These are phyloP conservation scores for Candida ovalis DNA, from an alignment of 805 yeast species.

Conservation along the genomic window DNA sequence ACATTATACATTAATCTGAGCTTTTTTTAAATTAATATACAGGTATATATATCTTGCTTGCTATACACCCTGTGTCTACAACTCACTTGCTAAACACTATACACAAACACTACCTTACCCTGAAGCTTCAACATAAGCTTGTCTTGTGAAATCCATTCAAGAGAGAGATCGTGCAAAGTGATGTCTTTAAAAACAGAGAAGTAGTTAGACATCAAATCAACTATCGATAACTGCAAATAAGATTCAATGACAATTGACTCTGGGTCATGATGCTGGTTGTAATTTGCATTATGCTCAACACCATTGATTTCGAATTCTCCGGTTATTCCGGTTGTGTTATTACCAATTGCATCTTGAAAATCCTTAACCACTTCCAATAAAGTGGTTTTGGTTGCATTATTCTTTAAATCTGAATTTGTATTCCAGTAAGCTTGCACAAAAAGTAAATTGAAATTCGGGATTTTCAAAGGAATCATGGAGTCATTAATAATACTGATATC, in stretches of 20 bases:
- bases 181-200: constrained; percentile 18
- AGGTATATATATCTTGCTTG: no score
- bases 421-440: constrained; percentile 25
- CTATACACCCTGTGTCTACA: no score
- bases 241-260: constrained; percentile 1
- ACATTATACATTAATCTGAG: not conserved
- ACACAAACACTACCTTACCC: constrained; percentile 23
- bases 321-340: not conserved
- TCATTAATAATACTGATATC: constrained; percentile 14
- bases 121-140: constrained; percentile 19
- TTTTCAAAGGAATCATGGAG: constrained; percentile 23
- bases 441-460: constrained; percentile 24
- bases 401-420: not conserved
- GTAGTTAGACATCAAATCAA: constrained; percentile 23
- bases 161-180: constrained; percentile 11
- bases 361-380: constrained; percentile 8
- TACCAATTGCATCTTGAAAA: constrained; percentile 7
- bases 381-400: constrained; percentile 3
- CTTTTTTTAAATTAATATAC: not conserved
- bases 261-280: not conserved
- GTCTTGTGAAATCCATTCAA: constrained; percentile 24
- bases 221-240: constrained; percentile 8
- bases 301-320: not conserved
- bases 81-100: constrained; percentile 4
- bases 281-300: not conserved